A percentile compares a stretch with the other conserved stretches of the same genome.
Conservation (phyloP, 805 yeast genomes). For the Ogataea allantospora region DNA sequence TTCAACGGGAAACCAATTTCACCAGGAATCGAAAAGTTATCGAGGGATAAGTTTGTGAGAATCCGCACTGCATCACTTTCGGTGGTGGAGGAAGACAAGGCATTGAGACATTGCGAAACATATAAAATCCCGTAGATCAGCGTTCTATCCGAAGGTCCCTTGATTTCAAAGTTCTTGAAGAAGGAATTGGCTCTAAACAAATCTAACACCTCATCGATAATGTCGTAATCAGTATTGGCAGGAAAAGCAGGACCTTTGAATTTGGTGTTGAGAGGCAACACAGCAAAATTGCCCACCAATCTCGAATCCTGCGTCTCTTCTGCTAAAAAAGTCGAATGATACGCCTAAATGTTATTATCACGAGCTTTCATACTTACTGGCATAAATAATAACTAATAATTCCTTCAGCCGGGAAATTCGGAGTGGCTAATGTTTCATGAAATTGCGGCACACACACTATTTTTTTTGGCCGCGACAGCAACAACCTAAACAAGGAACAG, state of each 20-base stretch:
- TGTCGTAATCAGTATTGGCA: constrained; percentile 73
- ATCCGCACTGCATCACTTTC: constrained; percentile 59
- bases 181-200: constrained; percentile 94
- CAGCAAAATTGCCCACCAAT: constrained; percentile 72
- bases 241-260: constrained; percentile 93
- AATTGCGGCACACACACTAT: constrained; percentile 1
- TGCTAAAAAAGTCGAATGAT: constrained; percentile 73
- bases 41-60: constrained; percentile 84
- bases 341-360: constrained; percentile 44
- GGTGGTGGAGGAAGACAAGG: constrained; percentile 48
- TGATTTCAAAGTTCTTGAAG: constrained; percentile 94
- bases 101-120: constrained; percentile 78
- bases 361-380: constrained; percentile 13
- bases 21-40: constrained; percentile 89
- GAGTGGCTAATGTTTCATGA: constrained; percentile 1
- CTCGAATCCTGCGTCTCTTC: constrained; percentile 59
- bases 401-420: neutral
- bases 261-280: constrained; percentile 82
- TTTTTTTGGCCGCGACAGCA: constrained; percentile 11
- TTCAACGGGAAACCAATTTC: constrained; percentile 93
- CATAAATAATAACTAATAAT: constrained; percentile 6
- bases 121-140: constrained; percentile 91
- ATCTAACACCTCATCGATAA: constrained; percentile 87
- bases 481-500: constrained; percentile 9
- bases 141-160: constrained; percentile 90